Evolutionary conservation across 805 yeast genomes (phyloP), one percentile per base, ranked within the genome.

Genomic region (Yarrowia deformans): DNA sequence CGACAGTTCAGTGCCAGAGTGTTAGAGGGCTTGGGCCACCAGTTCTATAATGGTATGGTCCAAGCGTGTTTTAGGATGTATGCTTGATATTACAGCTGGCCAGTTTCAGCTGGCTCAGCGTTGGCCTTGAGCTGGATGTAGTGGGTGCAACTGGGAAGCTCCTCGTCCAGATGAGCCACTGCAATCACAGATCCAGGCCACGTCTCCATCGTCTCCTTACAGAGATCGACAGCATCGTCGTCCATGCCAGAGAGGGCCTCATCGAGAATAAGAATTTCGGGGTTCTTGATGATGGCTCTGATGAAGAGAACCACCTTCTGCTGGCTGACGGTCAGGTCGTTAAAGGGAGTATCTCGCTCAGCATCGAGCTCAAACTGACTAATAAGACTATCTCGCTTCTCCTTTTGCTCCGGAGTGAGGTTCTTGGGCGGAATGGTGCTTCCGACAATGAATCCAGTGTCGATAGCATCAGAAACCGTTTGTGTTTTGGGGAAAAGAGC

Each of bases 191-290:
- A 88, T 0, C 96, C 90, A 1, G 85, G 83, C 84, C 88, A 87
- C 61, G 80, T 75, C 45, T 84, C 79, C 16, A 86, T 77, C 8
- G 87, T 73, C 40, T 80, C 79, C 72, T 87, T 87, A 68, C 92
- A 89, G 61, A 79, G 81, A 48, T 81, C 81, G 70, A 88, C 81
- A 42, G 85, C 83, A 23, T 82, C 84, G 67, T 87, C 88, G 48
- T 89, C 90, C 95, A 94, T 91, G 16, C 93, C 96, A 29, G 97
- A 90, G 70, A 94, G 86, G 0, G 98, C 97, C 80, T 94, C 99
- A 78, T 94, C 99, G 2, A 94, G 80, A 58, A 94, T 89, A 67
- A 94, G 81, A 0, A 94, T 79, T 61, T 86, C 84, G 0, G 99
- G 99, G 71, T 85, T 81, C 76, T 90, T 91, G 50, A 91, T 83